Conservation (phyloP, 78 protist species). For the Neovahlkampfia damariscottae region DNA sequence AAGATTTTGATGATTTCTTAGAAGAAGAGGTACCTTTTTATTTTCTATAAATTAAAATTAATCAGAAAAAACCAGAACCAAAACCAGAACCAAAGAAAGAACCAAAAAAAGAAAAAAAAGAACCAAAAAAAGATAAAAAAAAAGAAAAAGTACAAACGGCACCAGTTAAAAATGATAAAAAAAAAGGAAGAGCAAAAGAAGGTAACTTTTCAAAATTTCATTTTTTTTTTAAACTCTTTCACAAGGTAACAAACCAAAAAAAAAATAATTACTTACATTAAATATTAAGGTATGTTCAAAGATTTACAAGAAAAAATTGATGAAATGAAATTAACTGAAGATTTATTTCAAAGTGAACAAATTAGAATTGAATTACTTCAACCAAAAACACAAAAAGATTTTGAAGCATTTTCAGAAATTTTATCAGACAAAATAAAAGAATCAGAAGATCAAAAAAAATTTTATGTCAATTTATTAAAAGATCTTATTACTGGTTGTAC, state of each 20-base stretch:
- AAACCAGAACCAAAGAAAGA: not conserved
- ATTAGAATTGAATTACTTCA: not conserved
- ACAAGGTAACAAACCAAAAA: no score
- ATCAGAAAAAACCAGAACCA: not conserved
- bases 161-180: not conserved
- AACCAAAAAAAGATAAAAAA: not conserved
- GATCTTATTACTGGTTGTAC: not conserved
- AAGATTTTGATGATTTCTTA: not conserved
- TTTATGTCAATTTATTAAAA: not conserved
- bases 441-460: not conserved
- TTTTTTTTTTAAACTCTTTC: not conserved
- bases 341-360: no score
- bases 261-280: no score
- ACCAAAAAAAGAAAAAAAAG: not conserved
- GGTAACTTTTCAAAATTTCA: not conserved
- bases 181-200: not conserved
- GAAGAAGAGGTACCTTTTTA: not conserved
- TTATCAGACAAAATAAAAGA: not conserved
- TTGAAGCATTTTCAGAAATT: not conserved
- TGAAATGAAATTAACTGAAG: no score
- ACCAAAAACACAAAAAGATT: not conserved
- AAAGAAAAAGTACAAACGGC: not conserved
- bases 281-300: no score
- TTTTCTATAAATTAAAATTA: not conserved
- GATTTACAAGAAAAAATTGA: no score